Evolutionary conservation across 768 basidiomycete genomes (phyloP).

Genomic region (Boletus huronensis): DNA sequence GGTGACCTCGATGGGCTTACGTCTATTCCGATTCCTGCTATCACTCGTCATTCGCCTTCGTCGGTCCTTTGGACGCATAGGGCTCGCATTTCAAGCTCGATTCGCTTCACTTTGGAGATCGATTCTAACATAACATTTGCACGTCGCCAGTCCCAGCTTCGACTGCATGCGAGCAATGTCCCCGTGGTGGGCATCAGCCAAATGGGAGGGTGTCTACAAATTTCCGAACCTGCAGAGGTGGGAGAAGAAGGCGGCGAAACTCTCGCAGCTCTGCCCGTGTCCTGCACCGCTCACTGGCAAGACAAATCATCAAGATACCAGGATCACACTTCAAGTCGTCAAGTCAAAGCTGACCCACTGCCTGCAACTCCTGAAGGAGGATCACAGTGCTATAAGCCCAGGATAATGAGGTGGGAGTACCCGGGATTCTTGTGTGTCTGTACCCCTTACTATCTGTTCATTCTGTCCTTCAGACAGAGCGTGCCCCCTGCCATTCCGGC

Average conservation of each 20-base stretch:
- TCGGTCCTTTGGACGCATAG: background rate
- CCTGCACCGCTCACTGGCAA: background rate
- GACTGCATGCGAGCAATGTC: background rate
- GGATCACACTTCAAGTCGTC: background rate
- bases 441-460: background rate
- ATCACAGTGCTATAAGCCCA: slow-evolving; percentile 8
- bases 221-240: background rate
- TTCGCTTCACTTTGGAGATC: slow-evolving; percentile 3
- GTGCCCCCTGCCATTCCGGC: background rate
- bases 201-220: background rate
- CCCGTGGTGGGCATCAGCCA: background rate
- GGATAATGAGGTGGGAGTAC: background rate
- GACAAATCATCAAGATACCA: background rate
- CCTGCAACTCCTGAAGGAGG: slow-evolving; percentile 9
- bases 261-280: slow-evolving; percentile 1
- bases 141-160: background rate
- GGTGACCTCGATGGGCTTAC: background rate
- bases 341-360: background rate
- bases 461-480: background rate
- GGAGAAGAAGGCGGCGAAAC: background rate
- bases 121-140: background rate
- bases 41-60: slow-evolving; percentile 2
- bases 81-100: background rate
- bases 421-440: background rate
- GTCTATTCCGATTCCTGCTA: background rate